Evolutionary conservation across 495 filamentous ascomycete genomes (phyloP).

Genomic region (Amniculicola lignicola): DNA sequence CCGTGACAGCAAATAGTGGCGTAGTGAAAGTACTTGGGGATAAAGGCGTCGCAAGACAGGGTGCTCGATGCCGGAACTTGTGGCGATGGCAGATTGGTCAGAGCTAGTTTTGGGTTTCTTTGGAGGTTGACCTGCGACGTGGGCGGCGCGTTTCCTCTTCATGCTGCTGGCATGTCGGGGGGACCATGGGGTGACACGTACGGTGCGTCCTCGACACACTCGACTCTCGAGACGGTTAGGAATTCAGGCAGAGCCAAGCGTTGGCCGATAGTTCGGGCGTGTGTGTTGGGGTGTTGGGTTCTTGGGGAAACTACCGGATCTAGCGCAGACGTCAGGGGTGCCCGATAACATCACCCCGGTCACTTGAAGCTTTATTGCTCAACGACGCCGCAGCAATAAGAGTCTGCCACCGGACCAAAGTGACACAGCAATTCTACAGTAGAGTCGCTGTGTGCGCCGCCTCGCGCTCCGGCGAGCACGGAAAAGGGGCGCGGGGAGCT

Average conservation of each 20-base stretch:
- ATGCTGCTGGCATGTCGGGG: conserved; percentile 16
- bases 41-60: conserved; percentile 76
- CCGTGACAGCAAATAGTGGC: conserved; percentile 62
- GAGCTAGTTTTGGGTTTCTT: conserved; percentile 20
- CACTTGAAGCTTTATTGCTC: too few species aligned
- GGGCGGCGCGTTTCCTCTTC: conserved; percentile 32
- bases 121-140: conserved; percentile 15
- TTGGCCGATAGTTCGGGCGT: not conserved
- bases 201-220: too few species aligned
- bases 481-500: conserved; percentile 5
- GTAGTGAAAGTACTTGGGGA: conserved; percentile 60
- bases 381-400: conserved; percentile 10
- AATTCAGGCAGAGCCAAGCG: not conserved
- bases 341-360: too few species aligned
- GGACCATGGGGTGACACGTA: conserved; percentile 17
- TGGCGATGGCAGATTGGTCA: conserved; percentile 34
- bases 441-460: not conserved
- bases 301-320: conserved; percentile 11
- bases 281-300: conserved; percentile 25
- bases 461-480: not conserved
- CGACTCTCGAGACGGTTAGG: too few species aligned
- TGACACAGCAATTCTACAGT: conserved; percentile 24
- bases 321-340: conserved; percentile 18
- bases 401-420: conserved; percentile 6
- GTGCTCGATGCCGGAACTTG: conserved; percentile 46